Percentiles rank a stretch among this genome's conserved stretches.
Conservation (phyloP, 805 yeast genomes). For the Wickerhamiella sergipiensis region DNA sequence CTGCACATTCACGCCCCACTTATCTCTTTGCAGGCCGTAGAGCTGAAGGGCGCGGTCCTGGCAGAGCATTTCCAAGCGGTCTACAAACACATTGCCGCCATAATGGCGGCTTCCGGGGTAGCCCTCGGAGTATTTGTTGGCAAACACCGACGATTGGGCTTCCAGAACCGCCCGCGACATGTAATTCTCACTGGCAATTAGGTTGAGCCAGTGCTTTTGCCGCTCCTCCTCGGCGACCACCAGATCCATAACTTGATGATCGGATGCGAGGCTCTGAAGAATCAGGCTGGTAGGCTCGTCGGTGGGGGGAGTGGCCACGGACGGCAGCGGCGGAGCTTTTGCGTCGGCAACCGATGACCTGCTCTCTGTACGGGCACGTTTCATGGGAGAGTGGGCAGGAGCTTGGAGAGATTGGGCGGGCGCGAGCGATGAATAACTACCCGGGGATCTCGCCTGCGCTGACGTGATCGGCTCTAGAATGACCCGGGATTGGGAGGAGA, state of each 20-base stretch:
- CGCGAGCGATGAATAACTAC: background rate
- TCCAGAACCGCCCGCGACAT: slow-evolving; percentile 92
- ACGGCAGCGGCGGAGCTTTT: background rate
- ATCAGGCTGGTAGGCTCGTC: background rate
- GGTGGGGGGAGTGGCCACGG: background rate
- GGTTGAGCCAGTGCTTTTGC: slow-evolving; percentile 81
- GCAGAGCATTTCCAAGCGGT: slow-evolving; percentile 81
- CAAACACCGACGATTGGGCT: slow-evolving; percentile 91
- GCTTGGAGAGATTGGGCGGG: background rate
- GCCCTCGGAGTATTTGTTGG: slow-evolving; percentile 96
- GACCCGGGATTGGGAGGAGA: background rate
- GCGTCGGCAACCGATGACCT: background rate
- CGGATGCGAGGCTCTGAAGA: slow-evolving; percentile 13
- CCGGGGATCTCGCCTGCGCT: background rate
- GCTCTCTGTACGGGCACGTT: background rate
- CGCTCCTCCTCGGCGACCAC: slow-evolving; percentile 60
- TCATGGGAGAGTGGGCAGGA: background rate
- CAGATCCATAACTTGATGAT: slow-evolving; percentile 28
- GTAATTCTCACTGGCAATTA: slow-evolving; percentile 95
- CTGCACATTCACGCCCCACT: slow-evolving; percentile 98
- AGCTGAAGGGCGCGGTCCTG: slow-evolving; percentile 90
- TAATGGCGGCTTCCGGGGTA: slow-evolving; percentile 98
- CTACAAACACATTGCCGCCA: slow-evolving; percentile 96
- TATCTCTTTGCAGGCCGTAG: slow-evolving; percentile 58
- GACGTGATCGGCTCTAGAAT: background rate